phyloP scores from a whole-genome alignment of 305 asterid species.

The Withania somnifera region DNA sequence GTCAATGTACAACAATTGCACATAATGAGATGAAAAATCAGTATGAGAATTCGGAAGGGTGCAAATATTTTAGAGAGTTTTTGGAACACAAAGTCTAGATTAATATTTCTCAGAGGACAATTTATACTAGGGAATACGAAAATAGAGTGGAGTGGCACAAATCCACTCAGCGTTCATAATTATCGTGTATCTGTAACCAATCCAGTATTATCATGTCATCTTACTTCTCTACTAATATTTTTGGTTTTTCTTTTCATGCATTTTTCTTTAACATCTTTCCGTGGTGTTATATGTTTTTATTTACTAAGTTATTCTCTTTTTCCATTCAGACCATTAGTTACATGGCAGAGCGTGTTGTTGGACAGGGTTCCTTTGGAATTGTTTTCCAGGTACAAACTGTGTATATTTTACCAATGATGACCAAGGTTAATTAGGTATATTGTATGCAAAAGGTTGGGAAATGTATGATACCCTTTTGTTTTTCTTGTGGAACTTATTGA shows the following conservation, averaged over 20 bases:
- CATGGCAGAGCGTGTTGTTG: slow-evolving; percentile 81
- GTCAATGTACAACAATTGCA: neutral
- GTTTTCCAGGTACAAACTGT: slow-evolving; percentile 56
- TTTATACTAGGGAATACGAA: neutral
- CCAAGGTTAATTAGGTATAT: neutral
- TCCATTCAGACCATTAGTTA: slow-evolving; percentile 61
- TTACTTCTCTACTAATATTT: slow-evolving; percentile 2
- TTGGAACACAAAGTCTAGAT: neutral
- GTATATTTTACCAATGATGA: neutral
- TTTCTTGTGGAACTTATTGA: neutral
- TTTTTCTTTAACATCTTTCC: neutral
- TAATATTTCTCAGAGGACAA: neutral
- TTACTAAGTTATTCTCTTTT: neutral
- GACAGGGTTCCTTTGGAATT: slow-evolving; percentile 78
- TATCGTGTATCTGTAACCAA: neutral
- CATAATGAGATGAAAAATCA: neutral
- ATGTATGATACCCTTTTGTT: neutral
- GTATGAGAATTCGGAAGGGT: neutral
- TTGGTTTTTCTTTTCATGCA: neutral
- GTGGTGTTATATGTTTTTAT: neutral
- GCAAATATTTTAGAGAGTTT: neutral
- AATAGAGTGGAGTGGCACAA: neutral
- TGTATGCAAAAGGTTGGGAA: neutral
- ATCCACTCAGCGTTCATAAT: neutral
- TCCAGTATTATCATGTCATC: neutral